Evolutionary conservation across 345 rosid genomes (phyloP), one percentile per base, ranked within the genome.

Genomic region (Kandelia obovata): DNA sequence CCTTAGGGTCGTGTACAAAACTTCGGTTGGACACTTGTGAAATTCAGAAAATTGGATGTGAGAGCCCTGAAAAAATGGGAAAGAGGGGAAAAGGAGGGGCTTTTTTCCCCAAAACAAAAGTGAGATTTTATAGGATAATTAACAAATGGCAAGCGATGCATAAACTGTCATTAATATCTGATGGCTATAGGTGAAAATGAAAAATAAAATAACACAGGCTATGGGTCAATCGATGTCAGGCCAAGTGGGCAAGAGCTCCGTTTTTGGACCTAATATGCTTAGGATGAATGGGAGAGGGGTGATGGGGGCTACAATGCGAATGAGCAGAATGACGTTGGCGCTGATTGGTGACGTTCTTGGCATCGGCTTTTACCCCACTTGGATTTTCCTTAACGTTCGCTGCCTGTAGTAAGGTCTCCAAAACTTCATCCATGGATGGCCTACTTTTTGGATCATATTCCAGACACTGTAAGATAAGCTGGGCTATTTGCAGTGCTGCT

Each of bases 381-480:
- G 84, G 86, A 13, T 71, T 76, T 0, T 65, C 79, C 61, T 77
- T 73, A 2, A 80, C 79, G 35, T 71, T 74, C 56, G 70, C 76
- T 34, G 91, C 73, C 26, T 58, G 32, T 82, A 4, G 66, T 20
- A 93, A 61, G 5, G 67, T 80, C 25, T 71, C 76, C 57, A 85
- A 60, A 11, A 93, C 88, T 17, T 89, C 70, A 26, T 83, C 86
- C 97, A 91, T 93, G 2, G 90, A 78, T 0, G 98, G 97, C 16
- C 98, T 79, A 49, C n/a, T 81, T 71, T 68, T 89, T 0, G 86
- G 97, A 23, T 91, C 97, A 2, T 69, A 62, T 62, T 88, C 86
- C 31, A 91, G 52, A 70, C 97, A 93, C 43, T 65, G 72, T 3
- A 71, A 37, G 15, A 89, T 76, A 7, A 93, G 83, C 49, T 59